Conservation (phyloP, 345 rosid species). For the Corchorus olitorius region DNA sequence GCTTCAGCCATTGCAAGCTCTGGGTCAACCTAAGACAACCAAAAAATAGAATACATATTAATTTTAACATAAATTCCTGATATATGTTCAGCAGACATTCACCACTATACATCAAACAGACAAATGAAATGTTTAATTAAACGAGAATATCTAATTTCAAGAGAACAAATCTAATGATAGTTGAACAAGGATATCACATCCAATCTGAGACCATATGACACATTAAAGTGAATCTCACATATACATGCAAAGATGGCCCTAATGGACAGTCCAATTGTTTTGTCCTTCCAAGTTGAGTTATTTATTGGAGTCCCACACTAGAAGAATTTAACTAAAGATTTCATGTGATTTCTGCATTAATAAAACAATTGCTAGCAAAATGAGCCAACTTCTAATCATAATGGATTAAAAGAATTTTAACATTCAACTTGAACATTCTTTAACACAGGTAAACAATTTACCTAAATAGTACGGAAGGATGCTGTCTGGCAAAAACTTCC, state of each 20-base stretch:
- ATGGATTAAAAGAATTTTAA: neutral
- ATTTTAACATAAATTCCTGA: constrained; percentile 8
- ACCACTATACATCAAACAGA: neutral
- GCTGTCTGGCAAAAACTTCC: neutral
- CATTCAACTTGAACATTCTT: neutral
- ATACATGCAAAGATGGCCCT: neutral
- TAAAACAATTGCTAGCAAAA: neutral
- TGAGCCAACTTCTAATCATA: neutral
- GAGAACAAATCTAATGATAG: neutral
- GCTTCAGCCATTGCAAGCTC: constrained; percentile 99
- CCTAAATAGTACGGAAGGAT: neutral
- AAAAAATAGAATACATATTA: constrained; percentile 21
- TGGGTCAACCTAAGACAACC: constrained; percentile 74
- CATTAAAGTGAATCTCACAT: constrained; percentile 1
- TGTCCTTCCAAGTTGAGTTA: neutral
- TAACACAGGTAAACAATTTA: neutral
- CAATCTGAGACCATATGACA: neutral
- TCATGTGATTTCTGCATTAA: neutral
- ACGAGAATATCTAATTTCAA: neutral
- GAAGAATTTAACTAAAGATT: neutral
- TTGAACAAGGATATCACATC: neutral
- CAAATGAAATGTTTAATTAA: neutral
- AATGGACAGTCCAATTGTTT: neutral
- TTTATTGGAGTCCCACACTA: neutral
- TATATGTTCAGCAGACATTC: neutral